Base-by-base conservation (phyloP, 2,329 filamentous ascomycete genomes). In the Botrytis paeoniae region DNA sequence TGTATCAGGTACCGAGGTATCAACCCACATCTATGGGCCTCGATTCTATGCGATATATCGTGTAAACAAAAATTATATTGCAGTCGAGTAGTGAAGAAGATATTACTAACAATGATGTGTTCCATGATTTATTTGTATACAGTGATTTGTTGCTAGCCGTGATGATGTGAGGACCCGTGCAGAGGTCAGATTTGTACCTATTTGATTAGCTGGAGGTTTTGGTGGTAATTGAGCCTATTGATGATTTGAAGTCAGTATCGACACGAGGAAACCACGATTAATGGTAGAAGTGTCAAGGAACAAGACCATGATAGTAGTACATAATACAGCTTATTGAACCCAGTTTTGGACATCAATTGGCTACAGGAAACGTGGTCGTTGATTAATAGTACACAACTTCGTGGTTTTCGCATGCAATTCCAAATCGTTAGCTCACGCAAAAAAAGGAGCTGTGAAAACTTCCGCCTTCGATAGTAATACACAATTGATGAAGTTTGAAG, bases 401-500 rank as follows among this genome's bases (percentile, higher is more conserved):
- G 64, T 57, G 35, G 35, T 54, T 68, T 68, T 57, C 64, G 64
- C 64, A 68, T 68, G 64, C 35, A 54, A 8, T 35, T 37, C 45
- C 29, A 16, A 14, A 66, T 39, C 35, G 35, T 29, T 68, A 68
- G 64, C 45, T 20, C 64, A 29, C 32, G 35, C 12, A 29, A 57
- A 39, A 65, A 37, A n/a, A 41, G 35, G 12, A 39, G 25, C 22
- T 68, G 45, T 57, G 32, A 35, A 51, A 29, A 54, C 9, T 14
- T 68, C 35, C 35, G 25, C 32, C 18, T 54, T 68, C 35, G 25
- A 51, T 54, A 41, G 45, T 54, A 25, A 54, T 54, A 54, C 48
- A 54, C 12, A 54, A 54, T 54, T 54, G 25, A 37, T 41, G 35
- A 54, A 68, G 9, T 48, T 41, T 14, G n/a, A 48, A 51, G 43